These are phyloP conservation scores for Exsudoporus frostii DNA, from an alignment of 768 basidiomycete genomes.

Conservation along the genomic window DNA sequence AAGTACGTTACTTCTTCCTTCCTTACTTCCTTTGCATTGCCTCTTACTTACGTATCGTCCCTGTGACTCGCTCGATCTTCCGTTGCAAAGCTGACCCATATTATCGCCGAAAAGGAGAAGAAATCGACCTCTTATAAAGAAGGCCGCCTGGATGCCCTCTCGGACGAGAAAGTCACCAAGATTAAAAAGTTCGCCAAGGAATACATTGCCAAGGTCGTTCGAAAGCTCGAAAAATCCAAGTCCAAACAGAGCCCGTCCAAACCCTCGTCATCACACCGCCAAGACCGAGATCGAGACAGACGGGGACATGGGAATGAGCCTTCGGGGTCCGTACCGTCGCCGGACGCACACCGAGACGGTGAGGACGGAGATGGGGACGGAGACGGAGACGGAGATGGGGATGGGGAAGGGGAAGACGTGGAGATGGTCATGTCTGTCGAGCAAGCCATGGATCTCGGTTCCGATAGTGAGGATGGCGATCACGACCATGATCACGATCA, in stretches of 20 bases:
- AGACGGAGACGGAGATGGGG: constrained; percentile 3
- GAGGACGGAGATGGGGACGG: not conserved
- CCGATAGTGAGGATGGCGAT: constrained; percentile 33
- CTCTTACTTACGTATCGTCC: constrained; percentile 1
- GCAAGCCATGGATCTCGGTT: constrained; percentile 44
- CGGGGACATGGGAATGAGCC: not conserved
- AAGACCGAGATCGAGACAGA: constrained; percentile 5
- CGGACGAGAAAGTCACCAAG: constrained; percentile 83
- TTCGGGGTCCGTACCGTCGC: constrained; percentile 13
- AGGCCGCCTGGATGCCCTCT: constrained; percentile 68
- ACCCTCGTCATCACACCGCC: constrained; percentile 12
- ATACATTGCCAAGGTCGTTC: constrained; percentile 77
- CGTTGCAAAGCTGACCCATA: constrained; percentile 64
- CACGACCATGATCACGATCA: constrained; percentile 9
- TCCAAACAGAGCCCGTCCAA: constrained; percentile 20
- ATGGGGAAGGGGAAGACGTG: constrained; percentile 24
- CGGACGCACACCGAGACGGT: constrained; percentile 11
- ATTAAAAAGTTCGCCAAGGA: constrained; percentile 94
- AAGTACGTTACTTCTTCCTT: constrained; percentile 49
- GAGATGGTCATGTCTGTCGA: constrained; percentile 40
- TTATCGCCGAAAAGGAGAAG: constrained; percentile 94
- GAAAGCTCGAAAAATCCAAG: constrained; percentile 53
- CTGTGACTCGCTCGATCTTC: not conserved
- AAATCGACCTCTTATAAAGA: constrained; percentile 78
- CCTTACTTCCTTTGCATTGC: not conserved